phyloP scores from a whole-genome alignment of 306 rosid species.

The barrel medic (Medicago truncatula) region MtrunA17r5.0-ANR NC_053047.1:6119501-6120000 shows the following conservation, averaged over 20 bases:
- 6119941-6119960: too few species aligned
- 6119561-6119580: conserved; percentile 1
- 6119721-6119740: neutral
- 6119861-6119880: conserved; percentile 1
- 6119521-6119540: too few species aligned
- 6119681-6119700: neutral
- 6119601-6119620: neutral
- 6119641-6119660: neutral
- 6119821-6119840: neutral
- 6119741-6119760: neutral
- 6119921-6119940: neutral
- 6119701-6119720: conserved; percentile 18
- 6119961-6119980: neutral
- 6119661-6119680: neutral
- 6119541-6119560: conserved; percentile 11
- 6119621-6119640: conserved; percentile 11
- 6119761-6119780: neutral
- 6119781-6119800: neutral
- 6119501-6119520: too few species aligned
- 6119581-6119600: neutral
- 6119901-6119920: neutral
- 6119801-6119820: neutral
- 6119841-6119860: neutral
- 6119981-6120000: conserved; percentile 5
- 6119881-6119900: neutral